A percentile compares a stretch with the other conserved stretches of the same genome.
Conservation (phyloP, 441 rosid species). For the Euphorbia schlechtendalii region DNA sequence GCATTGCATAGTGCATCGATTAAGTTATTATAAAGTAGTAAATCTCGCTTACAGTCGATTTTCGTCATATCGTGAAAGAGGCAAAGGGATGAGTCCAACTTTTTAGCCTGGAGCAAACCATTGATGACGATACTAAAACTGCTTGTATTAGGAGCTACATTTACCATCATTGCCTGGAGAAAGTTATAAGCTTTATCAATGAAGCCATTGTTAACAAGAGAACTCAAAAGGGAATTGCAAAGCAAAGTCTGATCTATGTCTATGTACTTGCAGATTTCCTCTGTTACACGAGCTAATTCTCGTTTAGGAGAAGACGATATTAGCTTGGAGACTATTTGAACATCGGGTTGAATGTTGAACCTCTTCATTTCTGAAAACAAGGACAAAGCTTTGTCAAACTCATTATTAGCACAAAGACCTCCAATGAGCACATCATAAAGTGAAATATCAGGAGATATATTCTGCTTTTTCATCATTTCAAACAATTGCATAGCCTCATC, state of each 20-base stretch:
- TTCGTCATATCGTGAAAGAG: slow-evolving; percentile 49
- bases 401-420: slow-evolving; percentile 49
- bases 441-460: slow-evolving; percentile 47
- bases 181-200: slow-evolving; percentile 47
- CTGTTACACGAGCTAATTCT: slow-evolving; percentile 32
- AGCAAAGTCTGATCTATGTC: slow-evolving; percentile 44
- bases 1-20: slow-evolving; percentile 60
- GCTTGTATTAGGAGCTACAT: slow-evolving; percentile 34
- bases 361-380: slow-evolving; percentile 60
- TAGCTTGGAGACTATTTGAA: slow-evolving; percentile 47
- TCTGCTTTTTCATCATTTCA: slow-evolving; percentile 47
- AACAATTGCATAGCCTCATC: slow-evolving; percentile 65
- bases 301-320: slow-evolving; percentile 46
- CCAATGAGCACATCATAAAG: slow-evolving; percentile 72
- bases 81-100: slow-evolving; percentile 51
- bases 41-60: slow-evolving; percentile 33
- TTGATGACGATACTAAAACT: slow-evolving; percentile 49
- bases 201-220: slow-evolving; percentile 32
- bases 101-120: slow-evolving; percentile 38
- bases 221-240: slow-evolving; percentile 42
- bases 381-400: slow-evolving; percentile 47
- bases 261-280: slow-evolving; percentile 36
- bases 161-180: slow-evolving; percentile 38
- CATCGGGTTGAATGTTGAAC: slow-evolving; percentile 47
- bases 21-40: slow-evolving; percentile 48